Conservation (phyloP, 805 yeast species). For the Kodamaea lidongshanica region DNA sequence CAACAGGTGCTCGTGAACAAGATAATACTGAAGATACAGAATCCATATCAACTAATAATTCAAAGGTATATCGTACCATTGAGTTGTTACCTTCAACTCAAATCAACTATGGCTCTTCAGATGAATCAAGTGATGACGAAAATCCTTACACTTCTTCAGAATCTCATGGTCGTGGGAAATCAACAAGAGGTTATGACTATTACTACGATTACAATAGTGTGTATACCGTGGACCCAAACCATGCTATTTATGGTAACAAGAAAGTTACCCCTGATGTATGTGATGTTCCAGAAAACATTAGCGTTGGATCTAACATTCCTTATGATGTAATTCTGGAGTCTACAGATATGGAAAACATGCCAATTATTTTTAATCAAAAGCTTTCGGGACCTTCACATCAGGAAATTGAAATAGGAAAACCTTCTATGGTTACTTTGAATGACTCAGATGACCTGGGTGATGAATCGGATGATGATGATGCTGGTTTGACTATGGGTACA, state of each 20-base stretch:
- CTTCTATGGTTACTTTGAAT: constrained; percentile 9
- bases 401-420: background rate
- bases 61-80: constrained; percentile 48
- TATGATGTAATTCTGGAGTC: constrained; percentile 32
- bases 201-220: constrained; percentile 78
- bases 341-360: constrained; percentile 13
- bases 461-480: constrained; percentile 21
- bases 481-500: constrained; percentile 34
- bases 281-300: constrained; percentile 43
- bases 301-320: constrained; percentile 35
- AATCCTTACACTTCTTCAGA: constrained; percentile 46
- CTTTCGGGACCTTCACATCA: background rate
- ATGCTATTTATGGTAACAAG: constrained; percentile 29
- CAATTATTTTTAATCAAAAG: constrained; percentile 16
- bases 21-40: constrained; percentile 21
- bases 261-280: constrained; percentile 34
- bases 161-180: constrained; percentile 63
- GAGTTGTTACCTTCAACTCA: constrained; percentile 82
- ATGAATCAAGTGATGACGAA: constrained; percentile 57
- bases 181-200: constrained; percentile 64
- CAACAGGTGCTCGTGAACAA: constrained; percentile 9
- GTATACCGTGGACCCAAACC: constrained; percentile 48
- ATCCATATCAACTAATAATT: constrained; percentile 24
- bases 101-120: constrained; percentile 65
- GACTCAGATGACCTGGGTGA: constrained; percentile 11